Base-by-base conservation (phyloP, 148 eudicot genomes). In the Camellia lanceoleosa region DNA sequence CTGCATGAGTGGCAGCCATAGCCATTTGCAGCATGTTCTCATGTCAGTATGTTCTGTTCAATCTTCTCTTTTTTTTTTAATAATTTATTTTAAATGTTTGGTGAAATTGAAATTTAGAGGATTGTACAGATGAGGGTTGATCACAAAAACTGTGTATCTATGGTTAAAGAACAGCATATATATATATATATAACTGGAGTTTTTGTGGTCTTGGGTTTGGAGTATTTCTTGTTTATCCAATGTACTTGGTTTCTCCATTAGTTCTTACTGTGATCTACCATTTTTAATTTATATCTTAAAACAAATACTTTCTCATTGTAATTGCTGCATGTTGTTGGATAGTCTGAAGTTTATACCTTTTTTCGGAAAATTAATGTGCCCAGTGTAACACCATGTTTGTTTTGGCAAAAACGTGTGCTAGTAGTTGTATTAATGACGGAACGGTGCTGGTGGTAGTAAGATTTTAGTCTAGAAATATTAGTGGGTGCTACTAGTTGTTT, bases 101-200 rank as follows among this genome's bases (percentile, higher is more conserved):
- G 78, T 74, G 78, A 74, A 77, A 20, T 60, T 69, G 66, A 69
- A 75, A 72, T 73, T 80, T 84, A 82, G 87, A 81, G 77, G 82
- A 82, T 62, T 89, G 92, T 87, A 89, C 86, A 89, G 85, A 79
- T 78, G 85, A 83, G 79, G 61, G 80, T 71, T 63, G 83, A 76
- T 75, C 71, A 67, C 46, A 52, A 74, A 65, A 23, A 18, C 56
- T 76, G 64, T 76, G 64, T 19, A 60, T 68, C 72, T 69, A 70
- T 58, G 60, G 16, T 59, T 56, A 63, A 56, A 68, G 46, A 56
- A 38, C 18, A 67, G 62, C 47, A 30, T 30, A 30, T 30, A 30
- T 30, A n/a, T n/a, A n/a, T n/a, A 30, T 30, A 30, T 30, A 30
- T 30, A 30, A 30, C 38, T 30, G 38, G 38, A 30, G 38, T 30